Base-by-base conservation (phyloP, 2,329 filamentous ascomycete genomes). In the Pyrenophora teres region DNA sequence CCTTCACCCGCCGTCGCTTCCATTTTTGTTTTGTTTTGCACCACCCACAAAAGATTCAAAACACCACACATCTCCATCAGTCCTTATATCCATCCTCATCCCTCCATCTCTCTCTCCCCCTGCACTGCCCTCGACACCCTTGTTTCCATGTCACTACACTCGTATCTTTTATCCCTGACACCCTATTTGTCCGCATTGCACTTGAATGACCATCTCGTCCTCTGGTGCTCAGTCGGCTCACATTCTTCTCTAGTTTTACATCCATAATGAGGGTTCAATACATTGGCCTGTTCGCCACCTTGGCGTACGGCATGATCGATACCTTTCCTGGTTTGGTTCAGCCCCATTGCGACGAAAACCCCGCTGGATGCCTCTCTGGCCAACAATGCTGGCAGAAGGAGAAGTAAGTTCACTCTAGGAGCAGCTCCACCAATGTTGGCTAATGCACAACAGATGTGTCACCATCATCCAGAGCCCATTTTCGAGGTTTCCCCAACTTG, bases 281-380 rank as follows among this genome's bases (percentile, higher is more conserved):
- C 30, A 40, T 71, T 48, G 60, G 63, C 38, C 52, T 70, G 42
- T 61, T 77, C 49, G 72, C 68, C 46, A 70, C 70, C 44, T 55
- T 74, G 13, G 67, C 70, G 16, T 67, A 68, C 5, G 79, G 77
- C 46, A 81, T 81, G 62, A 81, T 81, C 64, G 74, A 77, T 53
- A 80, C 81, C 64, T 12, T 30, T 13, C 27, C 27, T 3, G 64
- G 68, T 32, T 76, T 75, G 69, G 75, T 79, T 7, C 72, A 78
- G 41, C 74, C 80, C 18, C 72, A 52, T 3, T 81, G 79, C 64
- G 63, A 76, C 45, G 59, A 61, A 48, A 54, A 50, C 21, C 60
- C 40, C 25, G 64, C 41, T 47, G 54, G 50, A 16, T 79, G 76
- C 53, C 60, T 77, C 42, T 69, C 67, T 43, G 72, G 75, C 38